Conservation (phyloP, 2,329 filamentous ascomycete species). For the Beauveria pseudobassiana region DNA sequence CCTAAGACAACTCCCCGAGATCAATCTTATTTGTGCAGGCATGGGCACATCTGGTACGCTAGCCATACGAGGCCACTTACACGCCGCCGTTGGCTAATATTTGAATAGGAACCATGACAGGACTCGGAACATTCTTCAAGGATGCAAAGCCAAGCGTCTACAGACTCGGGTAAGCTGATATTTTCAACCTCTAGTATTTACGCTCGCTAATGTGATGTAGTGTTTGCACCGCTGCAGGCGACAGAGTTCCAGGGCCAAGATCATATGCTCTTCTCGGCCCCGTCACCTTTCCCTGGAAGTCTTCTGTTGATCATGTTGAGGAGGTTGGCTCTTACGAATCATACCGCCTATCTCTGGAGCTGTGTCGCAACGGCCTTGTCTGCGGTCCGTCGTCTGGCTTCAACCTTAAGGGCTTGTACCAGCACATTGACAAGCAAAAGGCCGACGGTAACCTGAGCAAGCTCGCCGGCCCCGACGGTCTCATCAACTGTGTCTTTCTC, state of each 20-base stretch:
- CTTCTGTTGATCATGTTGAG: conserved; percentile 47
- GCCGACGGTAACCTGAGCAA: conserved; percentile 33
- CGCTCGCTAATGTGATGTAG: conserved; percentile 19
- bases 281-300: conserved; percentile 51
- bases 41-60: conserved; percentile 47
- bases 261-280: conserved; percentile 40
- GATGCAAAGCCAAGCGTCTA: conserved; percentile 39
- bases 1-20: conserved; percentile 45
- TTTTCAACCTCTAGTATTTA: accelerated
- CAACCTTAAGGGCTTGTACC: conserved; percentile 44
- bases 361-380: conserved; percentile 50
- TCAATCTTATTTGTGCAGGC: conserved; percentile 47
- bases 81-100: neutral
- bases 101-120: conserved; percentile 37
- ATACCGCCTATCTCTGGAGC: conserved; percentile 42
- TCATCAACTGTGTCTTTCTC: conserved; percentile 48
- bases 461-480: conserved; percentile 36
- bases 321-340: conserved; percentile 49
- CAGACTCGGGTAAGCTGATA: conserved; percentile 21
- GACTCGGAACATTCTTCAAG: conserved; percentile 43
- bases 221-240: conserved; percentile 49
- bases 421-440: conserved; percentile 43
- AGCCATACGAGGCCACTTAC: neutral
- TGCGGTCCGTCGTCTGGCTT: conserved; percentile 56
- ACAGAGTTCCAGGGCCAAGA: conserved; percentile 52